Conservation (phyloP, 78 protist genomes). For the Monocercomonoides exilis region DNA sequence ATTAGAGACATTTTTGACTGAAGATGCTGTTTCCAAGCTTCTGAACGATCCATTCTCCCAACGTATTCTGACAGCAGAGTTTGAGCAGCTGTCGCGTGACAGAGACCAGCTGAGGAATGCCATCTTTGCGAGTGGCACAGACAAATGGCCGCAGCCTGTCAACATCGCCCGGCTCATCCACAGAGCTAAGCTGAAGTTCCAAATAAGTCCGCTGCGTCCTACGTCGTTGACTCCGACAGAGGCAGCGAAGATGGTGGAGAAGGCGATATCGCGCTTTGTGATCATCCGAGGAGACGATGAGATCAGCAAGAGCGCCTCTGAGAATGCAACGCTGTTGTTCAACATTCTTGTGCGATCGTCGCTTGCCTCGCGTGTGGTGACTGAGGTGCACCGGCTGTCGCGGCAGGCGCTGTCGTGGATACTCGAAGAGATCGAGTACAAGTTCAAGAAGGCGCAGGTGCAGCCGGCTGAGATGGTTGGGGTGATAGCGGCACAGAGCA, state of each 20-base stretch:
- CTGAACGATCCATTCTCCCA: not conserved
- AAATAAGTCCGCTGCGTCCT: conserved; percentile 29
- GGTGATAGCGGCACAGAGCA: conserved; percentile 71
- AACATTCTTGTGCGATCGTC: conserved; percentile 37
- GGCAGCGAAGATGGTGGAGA: conserved; percentile 43
- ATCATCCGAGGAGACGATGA: conserved; percentile 55
- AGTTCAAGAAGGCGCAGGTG: conserved; percentile 53
- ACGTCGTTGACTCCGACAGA: conserved; percentile 55
- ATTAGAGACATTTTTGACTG: not conserved
- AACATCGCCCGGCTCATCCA: conserved; percentile 70
- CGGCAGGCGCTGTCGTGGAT: conserved; percentile 84
- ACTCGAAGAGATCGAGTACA: conserved; percentile 72
- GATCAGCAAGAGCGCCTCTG: conserved; percentile 50
- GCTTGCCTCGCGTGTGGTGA: conserved; percentile 28
- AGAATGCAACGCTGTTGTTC: conserved; percentile 67
- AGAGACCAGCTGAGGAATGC: not conserved
- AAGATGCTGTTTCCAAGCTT: not conserved
- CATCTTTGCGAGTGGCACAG: not conserved
- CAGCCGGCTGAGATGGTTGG: conserved; percentile 81
- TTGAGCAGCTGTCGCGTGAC: not conserved
- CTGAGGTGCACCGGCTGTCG: conserved; percentile 55
- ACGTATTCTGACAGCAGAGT: not conserved
- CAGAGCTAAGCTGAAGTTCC: conserved; percentile 65
- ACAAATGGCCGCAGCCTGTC: conserved; percentile 57
- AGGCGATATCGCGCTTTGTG: not conserved